Base-by-base conservation (phyloP, 2,329 filamentous ascomycete genomes). In the Alternaria angustiovoidea region DNA sequence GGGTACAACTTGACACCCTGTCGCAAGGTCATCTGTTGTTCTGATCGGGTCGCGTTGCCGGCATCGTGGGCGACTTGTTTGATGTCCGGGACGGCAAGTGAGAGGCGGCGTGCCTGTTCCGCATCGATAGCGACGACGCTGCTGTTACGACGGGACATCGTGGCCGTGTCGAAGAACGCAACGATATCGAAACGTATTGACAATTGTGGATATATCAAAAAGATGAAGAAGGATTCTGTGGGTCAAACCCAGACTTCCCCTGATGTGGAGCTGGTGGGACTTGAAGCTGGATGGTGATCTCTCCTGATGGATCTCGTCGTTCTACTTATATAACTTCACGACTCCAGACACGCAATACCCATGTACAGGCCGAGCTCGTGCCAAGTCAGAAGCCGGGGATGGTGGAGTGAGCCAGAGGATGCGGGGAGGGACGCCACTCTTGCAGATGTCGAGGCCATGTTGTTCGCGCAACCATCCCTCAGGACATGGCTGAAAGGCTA, bases 1-100 rank as follows among this genome's bases (percentile, higher is more conserved):
- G 92, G 93, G 75, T 97, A 97, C 18, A 94, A 84, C 69, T 82
- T 87, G 75, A 96, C 84, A 63, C 91, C 92, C 81, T 96, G 87
- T 71, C 85, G 72, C 62, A 96, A 81, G 16, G 79, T 80, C 81
- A 84, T 81, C 38, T 80, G 79, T 56, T 82, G 81, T 62, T 81
- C 81, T 34, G 81, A 77, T 34, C 80, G 76, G 18, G 82, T 81
- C 26, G 76, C 78, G 62, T 69, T 74, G 63, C 70, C 69, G 60
- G 75, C 75, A 66, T 74, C 72, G 28, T 67, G 56, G 47, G 69
- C 66, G 54, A 76, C 68, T 36, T 72, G 59, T 38, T 62, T 65
- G 56, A 74, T 63, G 59, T 76, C 72, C 9, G 67, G 64, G 58
- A 75, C 71, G 44, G 66, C 65, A 47, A 72, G 16, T 7, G 72